These are phyloP conservation scores for Clavariopsis aquatica DNA, from an alignment of 495 filamentous ascomycete species.

Conservation along the genomic window DNA sequence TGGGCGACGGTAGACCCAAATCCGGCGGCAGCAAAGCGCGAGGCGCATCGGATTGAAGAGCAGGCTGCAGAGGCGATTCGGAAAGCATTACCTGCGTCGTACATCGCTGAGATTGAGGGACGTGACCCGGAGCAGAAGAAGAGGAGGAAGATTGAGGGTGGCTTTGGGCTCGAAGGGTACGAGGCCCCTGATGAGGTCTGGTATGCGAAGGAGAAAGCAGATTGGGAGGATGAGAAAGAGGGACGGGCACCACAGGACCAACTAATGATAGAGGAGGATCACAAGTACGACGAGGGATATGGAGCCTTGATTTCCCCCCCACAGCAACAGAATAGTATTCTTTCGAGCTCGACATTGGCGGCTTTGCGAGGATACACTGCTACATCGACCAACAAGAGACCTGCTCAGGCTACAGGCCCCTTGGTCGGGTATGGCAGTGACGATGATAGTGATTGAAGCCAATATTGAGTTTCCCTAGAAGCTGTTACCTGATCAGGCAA, in stretches of 20 bases:
- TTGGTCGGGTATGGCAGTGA: conserved; percentile 91
- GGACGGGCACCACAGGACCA: conserved; percentile 49
- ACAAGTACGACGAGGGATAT: conserved; percentile 8
- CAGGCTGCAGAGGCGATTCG: conserved; percentile 97
- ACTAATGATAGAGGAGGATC: conserved; percentile 49
- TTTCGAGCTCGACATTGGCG: conserved; percentile 76
- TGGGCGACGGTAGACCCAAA: conserved; percentile 98
- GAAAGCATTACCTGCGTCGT: conserved; percentile 84
- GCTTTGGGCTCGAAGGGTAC: conserved; percentile 86
- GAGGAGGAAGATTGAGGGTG: conserved; percentile 84
- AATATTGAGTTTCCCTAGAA: too few relatives aligned
- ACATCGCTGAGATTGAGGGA: conserved; percentile 92
- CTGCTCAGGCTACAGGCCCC: conserved; percentile 62
- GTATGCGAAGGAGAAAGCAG: conserved; percentile 63
- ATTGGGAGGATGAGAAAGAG: conserved; percentile 42
- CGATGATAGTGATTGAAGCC: conserved; percentile 62
- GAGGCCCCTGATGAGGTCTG: conserved; percentile 94
- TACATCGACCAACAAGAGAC: conserved; percentile 37
- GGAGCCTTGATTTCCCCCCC: conserved; percentile 21
- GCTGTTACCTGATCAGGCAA: too few relatives aligned
- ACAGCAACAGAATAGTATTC: conserved; percentile 57
- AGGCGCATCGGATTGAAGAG: conserved; percentile 87
- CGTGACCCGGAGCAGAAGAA: conserved; percentile 82
- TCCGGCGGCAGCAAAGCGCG: conserved; percentile 88
- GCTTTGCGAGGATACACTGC: conserved; percentile 59